Evolutionary conservation across 805 yeast genomes (phyloP), one percentile per base, ranked within the genome.

Genomic region (Yarrowia divulgata): DNA sequence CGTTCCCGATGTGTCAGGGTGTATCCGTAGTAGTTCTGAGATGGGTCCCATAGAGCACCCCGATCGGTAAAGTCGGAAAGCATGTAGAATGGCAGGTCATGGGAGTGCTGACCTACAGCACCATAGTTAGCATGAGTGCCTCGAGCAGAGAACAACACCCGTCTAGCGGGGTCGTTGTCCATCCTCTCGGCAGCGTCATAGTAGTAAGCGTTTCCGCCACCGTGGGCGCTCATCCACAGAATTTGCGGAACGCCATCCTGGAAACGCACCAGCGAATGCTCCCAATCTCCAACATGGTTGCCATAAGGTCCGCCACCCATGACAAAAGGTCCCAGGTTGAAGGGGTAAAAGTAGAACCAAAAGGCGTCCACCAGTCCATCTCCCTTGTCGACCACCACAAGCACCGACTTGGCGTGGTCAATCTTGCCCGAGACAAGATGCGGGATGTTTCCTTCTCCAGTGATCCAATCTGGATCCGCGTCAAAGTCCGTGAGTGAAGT

Each of bases 271-370:
- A 94, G 79, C 0, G 96, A 87, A 77, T 94, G 99, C 74, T 94
- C 99, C 99, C 99, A 94, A 80, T 94, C 99, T 8, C 98, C 99
- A 42, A 95, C 87, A 76, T 94, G 99, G 77, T 94, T 90, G 0
- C 99, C 99, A 81, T 90, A 95, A 0, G 99, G 99, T 0, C 99
- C 99, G 45, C 86, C 85, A 2, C 98, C 98, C 98, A 94, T 93
- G 10, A 94, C 98, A 79, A 88, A 94, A 0, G 99, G 98, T 0
- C 99, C 99, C 72, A 91, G 81, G 76, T 94, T 94, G 81, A 94
- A 94, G 1, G 97, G 89, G 77, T 95, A 94, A 76, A 94, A 94
- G 76, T 91, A 93, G 77, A 94, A 95, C 98, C 98, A 94, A 77
- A 86, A 94, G 0, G 98, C 91, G 77, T 94, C 99, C 0, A 93